Evolutionary conservation across 2,329 filamentous ascomycete species (phyloP).

Genomic region (Davidsoniella eucalypti): DNA sequence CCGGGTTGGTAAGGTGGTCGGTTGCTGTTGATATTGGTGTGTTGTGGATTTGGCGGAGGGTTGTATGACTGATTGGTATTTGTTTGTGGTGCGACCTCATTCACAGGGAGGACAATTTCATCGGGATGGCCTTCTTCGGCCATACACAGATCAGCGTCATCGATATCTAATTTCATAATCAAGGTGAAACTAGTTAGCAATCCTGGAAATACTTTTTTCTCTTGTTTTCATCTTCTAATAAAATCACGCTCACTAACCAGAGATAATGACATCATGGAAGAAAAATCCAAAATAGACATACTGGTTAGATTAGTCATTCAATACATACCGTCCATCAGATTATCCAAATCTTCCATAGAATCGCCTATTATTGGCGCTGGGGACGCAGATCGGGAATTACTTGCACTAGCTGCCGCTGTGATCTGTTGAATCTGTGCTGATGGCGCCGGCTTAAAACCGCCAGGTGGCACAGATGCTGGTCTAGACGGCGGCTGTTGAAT

Average conservation of each 20-base stretch:
- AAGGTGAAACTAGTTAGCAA: not conserved
- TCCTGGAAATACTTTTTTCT: no score
- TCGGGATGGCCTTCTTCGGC: conserved; percentile 56
- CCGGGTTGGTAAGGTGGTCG: conserved; percentile 2
- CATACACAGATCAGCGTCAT: conserved; percentile 61
- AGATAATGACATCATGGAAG: not conserved
- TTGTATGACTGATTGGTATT: not conserved
- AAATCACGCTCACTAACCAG: no score
- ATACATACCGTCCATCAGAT: conserved; percentile 17
- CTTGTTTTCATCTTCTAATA: no score
- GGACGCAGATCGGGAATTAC: conserved; percentile 5
- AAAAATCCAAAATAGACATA: no score
- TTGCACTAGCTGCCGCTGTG: conserved; percentile 17
- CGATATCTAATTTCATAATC: conserved; percentile 38
- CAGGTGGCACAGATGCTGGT: not conserved
- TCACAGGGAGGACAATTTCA: conserved; percentile 44
- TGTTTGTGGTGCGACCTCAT: not conserved
- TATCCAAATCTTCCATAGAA: conserved; percentile 12
- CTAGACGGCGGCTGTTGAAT: not conserved
- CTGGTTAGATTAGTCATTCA: not conserved
- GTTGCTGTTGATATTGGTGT: conserved; percentile 13
- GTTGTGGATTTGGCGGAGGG: conserved; percentile 6
- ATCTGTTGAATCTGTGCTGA: conserved; percentile 17
- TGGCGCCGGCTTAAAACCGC: not conserved
- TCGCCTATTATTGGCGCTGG: conserved; percentile 9